These are phyloP conservation scores for Solanum peruvianum DNA, from an alignment of 257 asterid genomes.

Conservation along the genomic window DNA sequence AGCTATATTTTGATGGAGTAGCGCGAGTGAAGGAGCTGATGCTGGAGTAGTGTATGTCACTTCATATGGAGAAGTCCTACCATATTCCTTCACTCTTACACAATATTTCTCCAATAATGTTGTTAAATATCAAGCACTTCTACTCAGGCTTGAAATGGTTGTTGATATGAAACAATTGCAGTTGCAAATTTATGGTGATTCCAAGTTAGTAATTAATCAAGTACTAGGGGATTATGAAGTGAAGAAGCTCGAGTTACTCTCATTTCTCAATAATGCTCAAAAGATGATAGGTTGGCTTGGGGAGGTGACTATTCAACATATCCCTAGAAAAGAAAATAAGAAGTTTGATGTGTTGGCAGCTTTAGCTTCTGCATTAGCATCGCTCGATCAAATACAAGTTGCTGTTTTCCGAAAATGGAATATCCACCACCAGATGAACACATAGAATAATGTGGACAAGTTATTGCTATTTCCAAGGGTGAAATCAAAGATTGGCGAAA, in stretches of 20 bases:
- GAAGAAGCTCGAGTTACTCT: neutral
- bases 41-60: neutral
- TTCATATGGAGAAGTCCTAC: neutral
- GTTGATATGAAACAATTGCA: neutral
- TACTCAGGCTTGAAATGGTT: neutral
- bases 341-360: neutral
- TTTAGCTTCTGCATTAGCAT: neutral
- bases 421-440: neutral
- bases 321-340: neutral
- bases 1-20: neutral
- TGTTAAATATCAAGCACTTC: neutral
- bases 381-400: neutral
- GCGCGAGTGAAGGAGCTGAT: neutral
- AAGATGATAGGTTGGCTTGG: neutral
- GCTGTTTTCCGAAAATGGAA: neutral
- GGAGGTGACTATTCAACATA: neutral
- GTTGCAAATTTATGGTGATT: neutral
- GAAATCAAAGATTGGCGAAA: neutral
- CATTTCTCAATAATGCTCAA: neutral
- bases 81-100: neutral
- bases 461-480: neutral
- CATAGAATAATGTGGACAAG: neutral
- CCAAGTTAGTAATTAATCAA: neutral
- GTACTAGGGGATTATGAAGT: neutral
- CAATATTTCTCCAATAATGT: neutral